Percentiles rank a stretch among this genome's conserved stretches.
Evolutionary conservation across 2,329 filamentous ascomycete genomes (phyloP).

Genomic region (Aspergillus sp.): DNA sequence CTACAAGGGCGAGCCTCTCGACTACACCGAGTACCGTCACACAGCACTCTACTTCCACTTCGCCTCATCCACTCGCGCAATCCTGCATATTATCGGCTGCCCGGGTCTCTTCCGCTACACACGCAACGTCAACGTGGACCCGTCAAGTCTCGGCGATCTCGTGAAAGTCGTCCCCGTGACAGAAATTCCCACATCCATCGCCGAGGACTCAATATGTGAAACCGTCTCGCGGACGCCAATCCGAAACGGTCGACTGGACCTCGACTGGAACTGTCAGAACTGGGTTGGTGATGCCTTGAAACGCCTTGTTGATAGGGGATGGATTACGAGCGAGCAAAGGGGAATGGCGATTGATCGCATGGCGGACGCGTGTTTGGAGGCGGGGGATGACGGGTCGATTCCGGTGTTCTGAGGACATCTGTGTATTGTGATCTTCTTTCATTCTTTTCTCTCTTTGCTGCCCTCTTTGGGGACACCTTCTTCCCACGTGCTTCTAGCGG

Average conservation of each 20-base stretch:
- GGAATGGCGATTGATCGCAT: constrained; percentile 30
- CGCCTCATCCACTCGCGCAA: constrained; percentile 20
- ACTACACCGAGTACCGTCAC: constrained; percentile 37
- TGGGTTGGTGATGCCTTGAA: constrained; percentile 37
- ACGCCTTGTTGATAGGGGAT: constrained; percentile 28
- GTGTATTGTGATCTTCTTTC: not conserved
- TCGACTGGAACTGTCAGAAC: constrained; percentile 41
- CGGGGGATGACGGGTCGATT: constrained; percentile 11
- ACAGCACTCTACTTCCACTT: constrained; percentile 34
- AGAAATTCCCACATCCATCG: constrained; percentile 23
- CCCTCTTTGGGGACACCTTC: not conserved
- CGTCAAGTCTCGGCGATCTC: constrained; percentile 20
- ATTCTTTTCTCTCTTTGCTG: not conserved
- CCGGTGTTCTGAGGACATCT: not conserved
- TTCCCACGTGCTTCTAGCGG: not conserved
- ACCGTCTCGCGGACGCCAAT: constrained; percentile 28
- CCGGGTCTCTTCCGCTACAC: constrained; percentile 33
- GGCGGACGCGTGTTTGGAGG: constrained; percentile 35
- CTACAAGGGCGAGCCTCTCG: constrained; percentile 34
- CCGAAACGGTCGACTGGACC: constrained; percentile 27
- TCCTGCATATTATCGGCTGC: constrained; percentile 32
- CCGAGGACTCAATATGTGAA: constrained; percentile 24
- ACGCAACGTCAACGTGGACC: constrained; percentile 20
- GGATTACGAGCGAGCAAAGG: constrained; percentile 25
- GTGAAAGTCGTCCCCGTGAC: constrained; percentile 23